Evolutionary conservation across 2,329 filamentous ascomycete genomes (phyloP), one percentile per base, ranked within the genome.

Genomic region (Colletotrichum sidae): DNA sequence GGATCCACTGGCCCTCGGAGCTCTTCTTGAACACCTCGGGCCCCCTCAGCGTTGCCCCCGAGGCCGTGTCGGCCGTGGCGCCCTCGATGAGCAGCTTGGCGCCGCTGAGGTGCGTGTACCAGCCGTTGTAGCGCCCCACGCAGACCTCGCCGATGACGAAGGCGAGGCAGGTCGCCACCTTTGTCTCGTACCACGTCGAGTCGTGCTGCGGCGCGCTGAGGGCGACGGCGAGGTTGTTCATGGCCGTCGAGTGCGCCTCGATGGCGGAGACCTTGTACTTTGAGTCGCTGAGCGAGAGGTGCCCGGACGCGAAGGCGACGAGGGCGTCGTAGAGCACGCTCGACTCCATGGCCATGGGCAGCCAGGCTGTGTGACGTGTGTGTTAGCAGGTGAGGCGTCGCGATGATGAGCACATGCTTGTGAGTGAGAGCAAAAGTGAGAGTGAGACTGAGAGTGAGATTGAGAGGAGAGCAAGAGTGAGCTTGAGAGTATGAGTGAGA

Each of bases 341-440:
- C 2, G 67, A 69, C 42, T 69, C 65, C 65, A 69, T 68, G 3
- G 67, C 67, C 67, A 69, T 69, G 2, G 67, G 67, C 10, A 69
- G 39, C 8, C 68, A 68, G 2, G 58, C 67, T 68, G 15, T 2
- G 0, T 2, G 0, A 3, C n/a, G 5, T 9, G 15, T 17, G 2
- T 1, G 34, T 15, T 1, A 11, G 12, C 12, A 34, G n/a, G 1
- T 6, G n/a, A 3, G 45, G 25, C 25, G 25, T 25, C 3, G 25
- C 1, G 1, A 6, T 6, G 9, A 10, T 10, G 41, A 0, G 4
- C n/a, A 12, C 15, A 42, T n/a, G 10, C n/a, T 25, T 12, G 13
- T 2, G 1, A 11, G 3, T n/a, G 3, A 6, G 13, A 10, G 46
- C 13, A 11, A 17, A 1, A 6, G 44, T 46, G 44, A 13, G 39